These are phyloP conservation scores for Galerina sulciceps DNA, from an alignment of 768 basidiomycete species.

Conservation along the genomic window DNA sequence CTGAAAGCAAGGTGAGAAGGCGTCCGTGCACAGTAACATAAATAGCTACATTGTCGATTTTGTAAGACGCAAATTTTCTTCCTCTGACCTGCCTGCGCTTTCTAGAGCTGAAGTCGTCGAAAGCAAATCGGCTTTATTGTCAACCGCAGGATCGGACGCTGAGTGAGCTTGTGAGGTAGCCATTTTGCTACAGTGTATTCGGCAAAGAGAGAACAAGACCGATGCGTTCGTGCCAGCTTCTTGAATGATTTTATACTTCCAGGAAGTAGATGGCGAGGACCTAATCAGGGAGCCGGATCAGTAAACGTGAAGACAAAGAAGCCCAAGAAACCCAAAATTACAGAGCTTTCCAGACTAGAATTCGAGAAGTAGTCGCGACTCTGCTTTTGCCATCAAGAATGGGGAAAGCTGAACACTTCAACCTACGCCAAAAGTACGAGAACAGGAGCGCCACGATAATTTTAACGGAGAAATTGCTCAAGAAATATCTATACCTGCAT, in stretches of 20 bases:
- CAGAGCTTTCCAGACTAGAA: neutral
- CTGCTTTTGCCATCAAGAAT: neutral
- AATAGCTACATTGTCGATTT: slow-evolving; percentile 3
- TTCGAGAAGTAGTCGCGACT: neutral
- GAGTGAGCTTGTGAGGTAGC: neutral
- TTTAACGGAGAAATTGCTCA: too few species aligned
- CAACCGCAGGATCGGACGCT: neutral
- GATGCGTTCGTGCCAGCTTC: too few species aligned
- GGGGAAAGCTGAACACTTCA: too few species aligned
- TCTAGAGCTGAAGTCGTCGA: slow-evolving; percentile 7
- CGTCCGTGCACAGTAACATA: neutral
- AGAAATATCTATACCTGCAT: too few species aligned
- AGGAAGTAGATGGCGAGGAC: neutral
- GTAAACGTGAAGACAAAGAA: neutral
- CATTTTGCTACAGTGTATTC: neutral
- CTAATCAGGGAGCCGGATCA: neutral
- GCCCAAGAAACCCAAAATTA: neutral
- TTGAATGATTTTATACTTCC: neutral
- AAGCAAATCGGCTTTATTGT: slow-evolving; percentile 4
- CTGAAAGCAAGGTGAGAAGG: slow-evolving; percentile 21
- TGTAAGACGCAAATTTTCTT: slow-evolving; percentile 2
- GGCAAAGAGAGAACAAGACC: neutral
- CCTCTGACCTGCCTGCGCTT: slow-evolving; percentile 6
- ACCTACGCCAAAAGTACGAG: too few species aligned
- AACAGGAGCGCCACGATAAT: too few species aligned